phyloP scores from a whole-genome alignment of 805 yeast species.

The Vanderwaltozyma verrucispora region DNA sequence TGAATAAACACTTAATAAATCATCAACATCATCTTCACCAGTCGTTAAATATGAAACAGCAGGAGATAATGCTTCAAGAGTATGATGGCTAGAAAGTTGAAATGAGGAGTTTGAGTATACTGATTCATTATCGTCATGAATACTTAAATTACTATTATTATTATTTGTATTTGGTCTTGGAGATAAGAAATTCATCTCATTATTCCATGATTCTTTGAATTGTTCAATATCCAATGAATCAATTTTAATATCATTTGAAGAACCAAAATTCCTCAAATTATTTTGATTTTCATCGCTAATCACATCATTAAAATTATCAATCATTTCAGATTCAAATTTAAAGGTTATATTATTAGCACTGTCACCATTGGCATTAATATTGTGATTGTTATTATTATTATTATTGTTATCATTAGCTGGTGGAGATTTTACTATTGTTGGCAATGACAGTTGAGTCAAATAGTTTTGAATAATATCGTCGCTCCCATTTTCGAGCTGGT shows the following conservation, averaged over 20 bases:
- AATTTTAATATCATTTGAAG: too few species aligned
- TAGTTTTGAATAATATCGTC: neutral
- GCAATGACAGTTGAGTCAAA: neutral
- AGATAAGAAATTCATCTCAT: neutral
- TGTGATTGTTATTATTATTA: neutral
- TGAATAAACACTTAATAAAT: slow-evolving; percentile 22
- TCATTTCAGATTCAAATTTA: neutral
- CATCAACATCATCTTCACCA: slow-evolving; percentile 21
- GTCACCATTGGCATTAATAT: neutral
- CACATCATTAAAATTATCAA: neutral
- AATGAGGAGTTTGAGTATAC: slow-evolving; percentile 1
- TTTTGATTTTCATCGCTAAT: neutral
- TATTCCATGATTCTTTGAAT: neutral
- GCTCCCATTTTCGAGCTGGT: neutral
- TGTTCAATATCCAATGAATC: neutral
- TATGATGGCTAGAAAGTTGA: neutral
- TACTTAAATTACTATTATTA: neutral
- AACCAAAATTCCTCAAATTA: neutral
- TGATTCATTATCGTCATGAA: slow-evolving; percentile 1
- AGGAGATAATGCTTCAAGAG: slow-evolving; percentile 17
- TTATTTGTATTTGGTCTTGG: neutral
- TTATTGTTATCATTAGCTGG: neutral
- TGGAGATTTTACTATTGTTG: neutral
- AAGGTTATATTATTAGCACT: too few species aligned
- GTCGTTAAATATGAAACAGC: slow-evolving; percentile 17